Evolutionary conservation across 768 basidiomycete species (phyloP).

Genomic region (Panus rudis): DNA sequence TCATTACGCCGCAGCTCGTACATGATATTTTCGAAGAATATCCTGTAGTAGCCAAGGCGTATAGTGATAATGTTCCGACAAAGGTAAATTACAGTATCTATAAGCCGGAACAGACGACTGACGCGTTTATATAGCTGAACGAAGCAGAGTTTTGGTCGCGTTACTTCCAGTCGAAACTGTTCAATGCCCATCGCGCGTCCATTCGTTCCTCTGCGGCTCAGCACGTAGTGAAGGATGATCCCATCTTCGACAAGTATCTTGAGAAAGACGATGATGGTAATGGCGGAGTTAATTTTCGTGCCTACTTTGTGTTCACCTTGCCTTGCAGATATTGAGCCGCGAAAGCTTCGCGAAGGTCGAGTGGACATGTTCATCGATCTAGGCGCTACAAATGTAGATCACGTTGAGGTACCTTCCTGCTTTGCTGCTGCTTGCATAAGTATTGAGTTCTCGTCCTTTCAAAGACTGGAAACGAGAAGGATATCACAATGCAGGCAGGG

Average conservation of each 20-base stretch:
- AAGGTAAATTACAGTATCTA: slow-evolving; percentile 42
- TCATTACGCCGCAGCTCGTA: slow-evolving; percentile 85
- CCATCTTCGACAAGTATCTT: slow-evolving; percentile 94
- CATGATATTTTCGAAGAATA: slow-evolving; percentile 98
- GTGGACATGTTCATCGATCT: slow-evolving; percentile 81
- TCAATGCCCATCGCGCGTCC: slow-evolving; percentile 91
- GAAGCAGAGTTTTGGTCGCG: slow-evolving; percentile 95
- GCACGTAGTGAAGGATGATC: slow-evolving; percentile 82
- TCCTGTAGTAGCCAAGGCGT: slow-evolving; percentile 88
- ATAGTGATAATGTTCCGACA: slow-evolving; percentile 85
- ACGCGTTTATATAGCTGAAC: slow-evolving; percentile 64
- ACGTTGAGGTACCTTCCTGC: slow-evolving; percentile 57
- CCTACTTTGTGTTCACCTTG: slow-evolving; percentile 7
- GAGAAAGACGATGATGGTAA: slow-evolving; percentile 92
- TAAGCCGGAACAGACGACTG: background rate
- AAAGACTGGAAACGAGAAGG: slow-evolving; percentile 84
- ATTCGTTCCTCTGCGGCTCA: slow-evolving; percentile 81
- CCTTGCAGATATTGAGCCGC: slow-evolving; percentile 66
- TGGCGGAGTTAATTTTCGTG: slow-evolving; percentile 17
- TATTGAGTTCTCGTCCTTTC: slow-evolving; percentile 2
- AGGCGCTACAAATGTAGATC: slow-evolving; percentile 85
- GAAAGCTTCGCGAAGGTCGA: slow-evolving; percentile 52
- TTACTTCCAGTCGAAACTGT: slow-evolving; percentile 93
- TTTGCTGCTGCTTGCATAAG: background rate
- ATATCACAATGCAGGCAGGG: slow-evolving; percentile 94